phyloP scores from a whole-genome alignment of 2,329 filamentous ascomycete genomes.

The Pseudocercospora eumusae region DNA sequence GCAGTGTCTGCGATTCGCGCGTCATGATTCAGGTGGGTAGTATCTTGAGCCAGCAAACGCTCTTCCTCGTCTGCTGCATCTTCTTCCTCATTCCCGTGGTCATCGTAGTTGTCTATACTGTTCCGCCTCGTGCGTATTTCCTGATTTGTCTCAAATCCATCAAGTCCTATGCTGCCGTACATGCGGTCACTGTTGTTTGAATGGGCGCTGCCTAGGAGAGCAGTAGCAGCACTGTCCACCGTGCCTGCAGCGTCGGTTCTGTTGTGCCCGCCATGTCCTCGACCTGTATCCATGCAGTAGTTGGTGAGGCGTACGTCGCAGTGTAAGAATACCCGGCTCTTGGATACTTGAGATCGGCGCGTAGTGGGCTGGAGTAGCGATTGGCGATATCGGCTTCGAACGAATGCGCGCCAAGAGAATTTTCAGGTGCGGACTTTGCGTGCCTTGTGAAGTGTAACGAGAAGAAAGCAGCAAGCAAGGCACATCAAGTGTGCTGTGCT shows the following conservation, averaged over 20 bases:
- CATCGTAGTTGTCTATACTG: conserved; percentile 13
- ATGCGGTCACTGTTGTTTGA: conserved; percentile 23
- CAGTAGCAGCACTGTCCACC: conserved; percentile 34
- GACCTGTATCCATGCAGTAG: conserved; percentile 21
- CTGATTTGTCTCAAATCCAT: conserved; percentile 18
- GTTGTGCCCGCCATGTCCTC: conserved; percentile 9
- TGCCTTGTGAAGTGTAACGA: not conserved
- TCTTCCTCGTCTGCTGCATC: conserved; percentile 17
- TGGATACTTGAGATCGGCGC: conserved; percentile 11
- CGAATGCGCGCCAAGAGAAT: conserved; percentile 10
- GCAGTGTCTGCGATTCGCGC: conserved; percentile 14
- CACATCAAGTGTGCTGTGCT: not conserved
- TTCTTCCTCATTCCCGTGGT: conserved; percentile 16
- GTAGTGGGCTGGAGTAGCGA: conserved; percentile 2
- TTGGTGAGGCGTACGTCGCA: not conserved
- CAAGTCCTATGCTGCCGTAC: conserved; percentile 29
- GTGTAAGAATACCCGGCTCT: not conserved
- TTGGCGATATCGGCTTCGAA: conserved; percentile 18
- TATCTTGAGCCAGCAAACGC: not conserved
- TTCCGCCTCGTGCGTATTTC: conserved; percentile 16
- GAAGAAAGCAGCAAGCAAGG: not conserved
- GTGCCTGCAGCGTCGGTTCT: conserved; percentile 22
- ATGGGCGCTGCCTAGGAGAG: conserved; percentile 27
- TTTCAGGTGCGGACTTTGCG: not conserved
- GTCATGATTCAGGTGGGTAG: not conserved